phyloP scores from a whole-genome alignment of 2,329 filamentous ascomycete genomes.

The Zelopaecilomyces penicillatus region DNA sequence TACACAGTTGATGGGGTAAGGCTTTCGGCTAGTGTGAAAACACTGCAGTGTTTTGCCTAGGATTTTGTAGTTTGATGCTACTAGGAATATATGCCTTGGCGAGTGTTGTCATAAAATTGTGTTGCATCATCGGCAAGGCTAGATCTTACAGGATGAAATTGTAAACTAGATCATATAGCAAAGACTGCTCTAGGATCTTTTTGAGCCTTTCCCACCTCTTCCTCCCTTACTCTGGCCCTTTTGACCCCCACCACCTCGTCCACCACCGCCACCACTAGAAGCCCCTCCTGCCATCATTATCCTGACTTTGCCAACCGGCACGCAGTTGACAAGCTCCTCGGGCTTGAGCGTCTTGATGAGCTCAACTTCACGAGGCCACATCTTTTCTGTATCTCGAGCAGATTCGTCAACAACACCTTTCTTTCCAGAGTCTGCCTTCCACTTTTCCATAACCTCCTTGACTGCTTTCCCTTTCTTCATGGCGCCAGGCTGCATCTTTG shows the following conservation, averaged over 20 bases:
- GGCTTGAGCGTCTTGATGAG: slow-evolving; percentile 72
- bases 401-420: slow-evolving; percentile 54
- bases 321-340: slow-evolving; percentile 69
- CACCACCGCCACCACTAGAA: slow-evolving; percentile 32
- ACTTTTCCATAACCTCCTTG: slow-evolving; percentile 77
- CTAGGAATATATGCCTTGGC: too few relatives aligned
- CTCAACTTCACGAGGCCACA: slow-evolving; percentile 83
- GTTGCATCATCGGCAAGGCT: too few relatives aligned
- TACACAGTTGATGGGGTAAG: too few relatives aligned
- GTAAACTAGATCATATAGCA: too few relatives aligned
- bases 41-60: too few relatives aligned
- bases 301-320: slow-evolving; percentile 72
- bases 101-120: too few relatives aligned
- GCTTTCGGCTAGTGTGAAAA: too few relatives aligned
- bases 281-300: slow-evolving; percentile 63
- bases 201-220: slow-evolving; percentile 34
- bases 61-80: too few relatives aligned
- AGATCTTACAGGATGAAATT: too few relatives aligned
- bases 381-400: slow-evolving; percentile 57
- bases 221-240: slow-evolving; percentile 25
- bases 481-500: slow-evolving; percentile 82
- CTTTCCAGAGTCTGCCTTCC: slow-evolving; percentile 57
- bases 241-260: slow-evolving; percentile 22
- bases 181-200: slow-evolving; percentile 23
- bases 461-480: slow-evolving; percentile 93